Percentiles rank a stretch among this genome's conserved stretches.
phyloP scores from a whole-genome alignment of 805 yeast genomes.

The Candida maesae region DNA sequence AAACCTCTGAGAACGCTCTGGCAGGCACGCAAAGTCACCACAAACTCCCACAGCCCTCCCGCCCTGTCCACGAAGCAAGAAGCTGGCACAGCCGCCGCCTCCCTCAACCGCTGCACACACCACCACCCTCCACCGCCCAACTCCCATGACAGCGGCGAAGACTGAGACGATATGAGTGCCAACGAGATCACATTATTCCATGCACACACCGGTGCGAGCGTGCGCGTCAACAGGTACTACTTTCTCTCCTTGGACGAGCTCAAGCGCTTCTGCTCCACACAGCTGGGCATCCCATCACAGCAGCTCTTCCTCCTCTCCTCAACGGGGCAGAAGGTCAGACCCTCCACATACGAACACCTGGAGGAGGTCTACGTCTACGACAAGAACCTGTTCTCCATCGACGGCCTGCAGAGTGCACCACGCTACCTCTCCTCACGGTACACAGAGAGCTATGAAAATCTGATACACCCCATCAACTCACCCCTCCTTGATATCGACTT shows the following conservation, averaged over 20 bases:
- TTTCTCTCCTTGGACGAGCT: slow-evolving; percentile 41
- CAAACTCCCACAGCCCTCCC: neutral
- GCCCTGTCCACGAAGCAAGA: too few species aligned
- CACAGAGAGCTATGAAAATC: slow-evolving; percentile 12
- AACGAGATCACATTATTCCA: slow-evolving; percentile 27
- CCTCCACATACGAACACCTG: slow-evolving; percentile 40
- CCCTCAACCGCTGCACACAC: too few species aligned
- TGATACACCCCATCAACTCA: slow-evolving; percentile 34
- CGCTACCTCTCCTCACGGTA: slow-evolving; percentile 15
- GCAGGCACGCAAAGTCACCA: too few species aligned
- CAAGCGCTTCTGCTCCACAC: slow-evolving; percentile 36
- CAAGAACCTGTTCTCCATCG: slow-evolving; percentile 48
- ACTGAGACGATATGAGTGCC: slow-evolving; percentile 4
- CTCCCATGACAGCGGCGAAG: slow-evolving; percentile 1
- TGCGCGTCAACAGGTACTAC: slow-evolving; percentile 34
- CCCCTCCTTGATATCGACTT: slow-evolving; percentile 32
- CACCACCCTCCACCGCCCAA: too few species aligned
- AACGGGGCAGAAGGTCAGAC: slow-evolving; percentile 57
- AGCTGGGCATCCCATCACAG: slow-evolving; percentile 38
- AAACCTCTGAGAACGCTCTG: too few species aligned
- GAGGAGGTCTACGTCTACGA: slow-evolving; percentile 61
- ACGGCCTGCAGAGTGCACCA: slow-evolving; percentile 19
- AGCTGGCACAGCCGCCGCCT: too few species aligned
- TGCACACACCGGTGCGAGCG: slow-evolving; percentile 41
- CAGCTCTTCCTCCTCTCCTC: slow-evolving; percentile 55